phyloP scores from a whole-genome alignment of 768 basidiomycete species.

The Strobilomyces dryophilus region DNA sequence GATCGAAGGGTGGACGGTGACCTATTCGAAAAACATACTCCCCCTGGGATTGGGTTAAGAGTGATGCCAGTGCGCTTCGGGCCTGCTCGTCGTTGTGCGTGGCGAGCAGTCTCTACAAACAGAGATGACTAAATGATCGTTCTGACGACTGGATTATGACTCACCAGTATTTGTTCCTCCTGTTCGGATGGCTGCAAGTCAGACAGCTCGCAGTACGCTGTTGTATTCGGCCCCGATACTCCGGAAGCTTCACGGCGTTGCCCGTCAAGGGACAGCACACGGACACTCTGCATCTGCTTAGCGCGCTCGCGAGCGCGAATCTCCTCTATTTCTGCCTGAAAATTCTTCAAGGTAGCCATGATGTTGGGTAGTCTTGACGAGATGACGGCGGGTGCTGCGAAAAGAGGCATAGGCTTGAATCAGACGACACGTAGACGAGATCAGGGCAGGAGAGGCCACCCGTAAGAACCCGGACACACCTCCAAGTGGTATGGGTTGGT shows the following conservation, averaged over 20 bases:
- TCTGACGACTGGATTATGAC: background rate
- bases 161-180: constrained; percentile 18
- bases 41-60: constrained; percentile 65
- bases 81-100: constrained; percentile 48
- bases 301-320: constrained; percentile 64
- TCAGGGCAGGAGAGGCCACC: background rate
- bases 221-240: background rate
- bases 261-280: constrained; percentile 14
- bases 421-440: constrained; percentile 1
- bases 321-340: constrained; percentile 74
- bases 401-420: constrained; percentile 14
- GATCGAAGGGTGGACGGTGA: constrained; percentile 52
- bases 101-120: constrained; percentile 39
- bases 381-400: background rate
- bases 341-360: constrained; percentile 34
- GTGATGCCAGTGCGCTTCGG: constrained; percentile 58
- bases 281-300: constrained; percentile 41
- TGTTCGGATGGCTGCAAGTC: constrained; percentile 10
- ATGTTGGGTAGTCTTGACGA: background rate
- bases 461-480: background rate
- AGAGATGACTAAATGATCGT: background rate
- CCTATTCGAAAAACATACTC: constrained; percentile 78
- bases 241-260: constrained; percentile 48
- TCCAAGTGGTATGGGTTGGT: background rate
- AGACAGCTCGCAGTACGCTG: background rate